Base-by-base conservation (phyloP, 2,329 filamentous ascomycete genomes). In the Dactylonectria estremocensis region DNA sequence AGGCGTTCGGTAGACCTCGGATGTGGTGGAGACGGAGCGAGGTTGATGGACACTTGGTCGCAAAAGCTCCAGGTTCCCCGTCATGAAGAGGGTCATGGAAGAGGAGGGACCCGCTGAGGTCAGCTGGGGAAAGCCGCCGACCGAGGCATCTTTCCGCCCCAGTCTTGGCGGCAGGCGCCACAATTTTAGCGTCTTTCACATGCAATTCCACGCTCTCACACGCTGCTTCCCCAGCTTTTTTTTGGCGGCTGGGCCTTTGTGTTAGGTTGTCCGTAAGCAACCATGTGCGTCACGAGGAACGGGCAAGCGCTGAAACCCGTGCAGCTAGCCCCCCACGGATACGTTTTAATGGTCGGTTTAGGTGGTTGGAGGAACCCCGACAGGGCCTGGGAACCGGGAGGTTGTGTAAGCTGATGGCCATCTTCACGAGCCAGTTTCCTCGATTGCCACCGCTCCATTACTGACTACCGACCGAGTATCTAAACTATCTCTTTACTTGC, bases 91-190 rank as follows among this genome's bases (percentile, higher is more conserved):
- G 49, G 65, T 64, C 50, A 52, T 53, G 35, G 50, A 40, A 48
- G 43, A 56, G 59, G 45, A 67, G 69, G 61, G 72, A 69, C 69
- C 71, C 74, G 72, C 73, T 74, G 73, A 75, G 65, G 66, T 76
- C 72, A 75, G 72, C 66, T 69, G 62, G 66, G 55, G 67, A 53
- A 66, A 66, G 50, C 58, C n/a, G 52, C 60, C 69, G 77, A 73
- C 76, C 78, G 78, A 80, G 78, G 78, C 78, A 79, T 76, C 75
- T 77, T 64, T 66, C 64, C 56, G 72, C 70, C 69, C 69, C 66
- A 61, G 72, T 54, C 69, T 72, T 72, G 70, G 74, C 73, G 40
- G 28, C 50, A 45, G 50, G 57, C 64, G 59, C 46, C 46, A 56
- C 46, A 40, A 55, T 62, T 67, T 56, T 71, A 73, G 77, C 69